These are phyloP conservation scores for Sclerotinia subarctica DNA, from an alignment of 2,329 filamentous ascomycete genomes.

Conservation along the genomic window DNA sequence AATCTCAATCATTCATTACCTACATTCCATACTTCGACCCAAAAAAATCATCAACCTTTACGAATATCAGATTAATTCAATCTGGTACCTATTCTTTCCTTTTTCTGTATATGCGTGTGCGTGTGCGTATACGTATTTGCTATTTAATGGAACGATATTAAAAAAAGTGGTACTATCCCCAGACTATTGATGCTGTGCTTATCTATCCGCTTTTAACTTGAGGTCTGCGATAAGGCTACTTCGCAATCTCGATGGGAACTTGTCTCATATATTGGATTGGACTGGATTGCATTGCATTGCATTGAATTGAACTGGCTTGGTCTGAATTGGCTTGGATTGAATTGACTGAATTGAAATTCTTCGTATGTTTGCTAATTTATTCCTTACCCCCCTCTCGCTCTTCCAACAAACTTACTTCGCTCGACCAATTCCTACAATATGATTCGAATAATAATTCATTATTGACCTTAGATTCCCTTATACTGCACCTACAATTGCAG, in stretches of 20 bases:
- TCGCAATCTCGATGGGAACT: not conserved
- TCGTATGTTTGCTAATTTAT: not conserved
- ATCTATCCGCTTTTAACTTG: conserved; percentile 2
- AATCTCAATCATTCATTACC: not conserved
- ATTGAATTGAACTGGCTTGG: not conserved
- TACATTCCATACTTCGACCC: not conserved
- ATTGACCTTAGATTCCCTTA: not conserved
- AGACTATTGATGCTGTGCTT: conserved; percentile 3
- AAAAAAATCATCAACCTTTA: not conserved
- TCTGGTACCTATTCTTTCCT: not conserved
- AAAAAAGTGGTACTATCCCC: not conserved
- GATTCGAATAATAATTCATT: not conserved
- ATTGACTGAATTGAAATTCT: not conserved
- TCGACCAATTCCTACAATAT: no score
- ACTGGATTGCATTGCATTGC: not conserved
- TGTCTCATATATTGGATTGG: not conserved
- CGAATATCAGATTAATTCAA: not conserved
- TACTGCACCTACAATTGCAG: not conserved
- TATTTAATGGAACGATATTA: not conserved
- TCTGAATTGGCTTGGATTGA: not conserved
- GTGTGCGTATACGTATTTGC: no score
- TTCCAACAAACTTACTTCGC: no score
- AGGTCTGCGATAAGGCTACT: not conserved
- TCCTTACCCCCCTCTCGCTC: no score
- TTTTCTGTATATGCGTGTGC: no score